Percentiles rank a stretch among this genome's conserved stretches.
Conservation (phyloP, 208 protist genomes). For the Lotmaria passim region DNA sequence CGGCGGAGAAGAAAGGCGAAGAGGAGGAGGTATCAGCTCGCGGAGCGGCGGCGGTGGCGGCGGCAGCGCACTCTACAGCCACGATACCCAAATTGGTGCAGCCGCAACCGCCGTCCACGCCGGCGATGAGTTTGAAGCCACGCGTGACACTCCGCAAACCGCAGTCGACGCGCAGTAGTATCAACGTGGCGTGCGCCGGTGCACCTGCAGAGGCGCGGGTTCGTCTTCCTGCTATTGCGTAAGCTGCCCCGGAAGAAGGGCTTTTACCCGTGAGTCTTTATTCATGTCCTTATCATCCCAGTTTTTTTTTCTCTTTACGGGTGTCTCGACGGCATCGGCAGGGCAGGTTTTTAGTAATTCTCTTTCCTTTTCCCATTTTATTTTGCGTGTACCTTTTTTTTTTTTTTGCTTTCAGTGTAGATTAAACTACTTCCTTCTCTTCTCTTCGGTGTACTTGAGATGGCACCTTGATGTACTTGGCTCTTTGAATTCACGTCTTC, state of each 20-base stretch:
- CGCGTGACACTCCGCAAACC: slow-evolving; percentile 15
- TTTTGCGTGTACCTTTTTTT: slow-evolving; percentile 5
- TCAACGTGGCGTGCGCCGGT: slow-evolving; percentile 14
- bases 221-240: slow-evolving; percentile 25
- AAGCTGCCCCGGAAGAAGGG: too few species aligned
- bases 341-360: not conserved
- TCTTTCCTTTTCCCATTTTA: not conserved
- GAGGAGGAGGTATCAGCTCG: too few species aligned
- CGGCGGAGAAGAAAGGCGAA: not conserved
- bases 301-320: not conserved
- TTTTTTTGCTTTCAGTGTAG: not conserved
- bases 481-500: too few species aligned
- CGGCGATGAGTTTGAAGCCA: not conserved
- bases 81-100: slow-evolving; percentile 21
- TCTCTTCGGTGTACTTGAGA: too few species aligned
- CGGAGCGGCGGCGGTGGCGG: not conserved
- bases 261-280: too few species aligned
- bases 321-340: not conserved
- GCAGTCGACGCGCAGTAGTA: slow-evolving; percentile 7
- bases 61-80: not conserved
- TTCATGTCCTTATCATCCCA: not conserved
- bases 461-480: too few species aligned
- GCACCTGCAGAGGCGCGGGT: not conserved
- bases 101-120: slow-evolving; percentile 10
- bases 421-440: not conserved